Evolutionary conservation across 306 rosid species (phyloP), one percentile per base, ranked within the genome.

Genomic region (Rosa persica): DNA sequence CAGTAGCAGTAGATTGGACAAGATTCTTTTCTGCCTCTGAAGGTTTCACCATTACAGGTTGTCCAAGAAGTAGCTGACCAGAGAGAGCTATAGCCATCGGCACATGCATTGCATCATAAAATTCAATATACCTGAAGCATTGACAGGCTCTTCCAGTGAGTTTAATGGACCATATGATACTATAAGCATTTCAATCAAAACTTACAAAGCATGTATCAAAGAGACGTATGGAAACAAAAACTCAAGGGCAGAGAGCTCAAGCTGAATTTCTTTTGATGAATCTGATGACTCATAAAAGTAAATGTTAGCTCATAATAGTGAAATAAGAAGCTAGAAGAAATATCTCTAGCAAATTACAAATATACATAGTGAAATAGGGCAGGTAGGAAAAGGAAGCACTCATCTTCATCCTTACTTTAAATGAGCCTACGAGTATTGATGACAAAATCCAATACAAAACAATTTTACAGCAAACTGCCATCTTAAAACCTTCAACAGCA

Each of bases 81-180:
- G 99, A 93, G 82, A 96, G 90, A 54, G 99, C 99, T 81, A 96
- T 96, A 73, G 99, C 99, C 98, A 96, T 91, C 57, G 99, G 99
- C 86, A 96, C 99, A 76, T 97, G 89, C 99, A 96, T 91, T 6
- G 90, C 97, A 82, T 96, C 99, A 83, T 89, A 96, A 86, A 96
- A 96, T 86, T 96, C 99, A 87, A 96, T 89, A 84, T 96, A 96
- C 93, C 99, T 93, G 98, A 94, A 91, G 81, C 70, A 88, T 75
- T 86, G 86, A 68, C 64, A 76, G 81, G 70, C 80, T 65, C 78
- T 85, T 68, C 80, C 80, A 78, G 79, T 96, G 87, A 93, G 86
- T 77, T 85, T 85, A 81, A 79, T 76, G 84, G 78, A 87, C 78
- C 54, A 86, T 74, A 39, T 12, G 67, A 73, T 48, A 70, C 82